A percentile compares a stretch with the other conserved stretches of the same genome.
phyloP scores from a whole-genome alignment of 495 filamentous ascomycete genomes.

The Trichocladium uniseriatum region DNA sequence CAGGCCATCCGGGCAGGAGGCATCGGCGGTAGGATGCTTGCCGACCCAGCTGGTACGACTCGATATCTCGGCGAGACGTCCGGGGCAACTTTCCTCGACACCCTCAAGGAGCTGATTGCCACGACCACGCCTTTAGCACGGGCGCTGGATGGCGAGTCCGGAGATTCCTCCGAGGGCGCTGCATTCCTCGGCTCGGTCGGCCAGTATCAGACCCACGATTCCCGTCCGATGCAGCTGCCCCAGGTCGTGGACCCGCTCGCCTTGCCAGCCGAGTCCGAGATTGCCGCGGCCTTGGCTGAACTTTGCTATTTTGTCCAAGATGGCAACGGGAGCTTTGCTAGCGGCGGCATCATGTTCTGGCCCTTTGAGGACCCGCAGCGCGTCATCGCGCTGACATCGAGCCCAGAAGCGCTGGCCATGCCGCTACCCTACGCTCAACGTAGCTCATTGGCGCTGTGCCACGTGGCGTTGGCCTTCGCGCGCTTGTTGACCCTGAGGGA shows the following conservation, averaged over 20 bases:
- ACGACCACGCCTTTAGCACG: conserved; percentile 12
- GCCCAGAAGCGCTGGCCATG: neutral
- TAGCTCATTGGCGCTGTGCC: conserved; percentile 23
- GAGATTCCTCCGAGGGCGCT: neutral
- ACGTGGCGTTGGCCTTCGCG: conserved; percentile 24
- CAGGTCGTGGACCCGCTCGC: conserved; percentile 14
- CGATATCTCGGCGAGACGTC: conserved; percentile 34
- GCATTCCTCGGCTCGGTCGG: conserved; percentile 24
- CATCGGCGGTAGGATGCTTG: conserved; percentile 26
- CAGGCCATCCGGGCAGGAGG: neutral
- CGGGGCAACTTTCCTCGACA: conserved; percentile 32
- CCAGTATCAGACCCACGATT: conserved; percentile 34
- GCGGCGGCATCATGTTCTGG: conserved; percentile 34
- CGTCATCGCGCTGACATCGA: neutral
- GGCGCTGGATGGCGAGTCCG: neutral
- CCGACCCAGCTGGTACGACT: conserved; percentile 24
- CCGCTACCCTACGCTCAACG: neutral
- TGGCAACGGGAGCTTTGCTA: conserved; percentile 16
- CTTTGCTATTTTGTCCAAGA: conserved; percentile 26
- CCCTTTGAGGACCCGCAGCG: conserved; percentile 18
- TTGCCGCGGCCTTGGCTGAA: conserved; percentile 16
- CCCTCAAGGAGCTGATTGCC: conserved; percentile 29
- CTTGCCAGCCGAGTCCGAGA: conserved; percentile 21
- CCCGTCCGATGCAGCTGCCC: conserved; percentile 24
- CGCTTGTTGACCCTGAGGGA: conserved; percentile 14